Conservation (phyloP, 140 eudicot genomes). For the Cichorium intybus region DNA sequence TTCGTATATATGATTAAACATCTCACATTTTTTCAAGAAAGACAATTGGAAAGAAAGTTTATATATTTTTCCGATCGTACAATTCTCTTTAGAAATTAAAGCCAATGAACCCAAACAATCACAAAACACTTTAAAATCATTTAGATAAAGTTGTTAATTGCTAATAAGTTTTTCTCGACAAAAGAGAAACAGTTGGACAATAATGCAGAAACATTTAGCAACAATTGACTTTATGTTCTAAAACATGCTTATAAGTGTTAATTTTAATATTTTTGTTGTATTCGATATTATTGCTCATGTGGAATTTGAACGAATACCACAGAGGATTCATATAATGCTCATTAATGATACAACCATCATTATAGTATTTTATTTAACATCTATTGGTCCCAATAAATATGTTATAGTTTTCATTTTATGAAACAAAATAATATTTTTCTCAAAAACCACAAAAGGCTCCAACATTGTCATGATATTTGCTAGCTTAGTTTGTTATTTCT, state of each 20-base stretch:
- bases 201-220: background rate
- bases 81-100: too few relatives aligned
- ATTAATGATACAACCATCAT: background rate
- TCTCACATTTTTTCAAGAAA: background rate
- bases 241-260: background rate
- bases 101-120: background rate
- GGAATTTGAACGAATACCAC: background rate
- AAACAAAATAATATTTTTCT: background rate
- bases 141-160: too few relatives aligned
- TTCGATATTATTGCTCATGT: background rate
- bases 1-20: background rate
- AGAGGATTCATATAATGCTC: background rate
- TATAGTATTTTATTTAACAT: background rate
- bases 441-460: too few relatives aligned
- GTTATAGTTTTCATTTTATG: background rate
- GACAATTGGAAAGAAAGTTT: background rate
- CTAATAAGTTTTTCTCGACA: background rate
- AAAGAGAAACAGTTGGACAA: background rate
- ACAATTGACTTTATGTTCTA: background rate
- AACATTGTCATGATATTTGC: too few relatives aligned
- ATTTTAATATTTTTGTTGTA: background rate
- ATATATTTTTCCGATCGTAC: too few relatives aligned
- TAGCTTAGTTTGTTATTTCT: too few relatives aligned
- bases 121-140: too few relatives aligned
- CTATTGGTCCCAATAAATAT: background rate